Evolutionary conservation across 2,329 filamentous ascomycete genomes (phyloP).

Genomic region (Aspergillus hortae): DNA sequence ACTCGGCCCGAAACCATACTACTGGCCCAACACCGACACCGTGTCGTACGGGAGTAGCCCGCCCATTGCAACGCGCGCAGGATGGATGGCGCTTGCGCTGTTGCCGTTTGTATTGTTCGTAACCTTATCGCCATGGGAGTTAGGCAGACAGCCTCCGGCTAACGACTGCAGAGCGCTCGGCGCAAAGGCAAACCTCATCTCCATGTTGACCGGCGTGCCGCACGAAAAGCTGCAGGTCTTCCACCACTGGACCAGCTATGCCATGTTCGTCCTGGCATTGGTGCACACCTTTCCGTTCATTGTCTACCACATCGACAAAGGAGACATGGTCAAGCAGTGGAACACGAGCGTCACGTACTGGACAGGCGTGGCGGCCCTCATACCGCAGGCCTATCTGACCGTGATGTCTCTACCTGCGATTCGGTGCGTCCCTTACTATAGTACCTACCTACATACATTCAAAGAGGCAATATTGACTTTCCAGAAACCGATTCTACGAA

Average conservation of each 20-base stretch:
- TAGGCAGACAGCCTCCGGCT: neutral
- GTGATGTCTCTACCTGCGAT: conserved; percentile 52
- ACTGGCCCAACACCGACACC: conserved; percentile 48
- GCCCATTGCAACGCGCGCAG: conserved; percentile 51
- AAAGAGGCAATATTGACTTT: neutral
- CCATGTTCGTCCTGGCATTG: conserved; percentile 55
- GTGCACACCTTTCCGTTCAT: conserved; percentile 61
- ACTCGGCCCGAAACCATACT: conserved; percentile 52
- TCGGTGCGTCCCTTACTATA: conserved; percentile 32
- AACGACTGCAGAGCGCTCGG: conserved; percentile 39
- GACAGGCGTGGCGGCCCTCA: conserved; percentile 54
- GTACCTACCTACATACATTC: no score
- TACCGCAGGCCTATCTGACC: conserved; percentile 55
- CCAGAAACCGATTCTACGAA: conserved; percentile 55
- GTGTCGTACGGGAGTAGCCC: conserved; percentile 49
- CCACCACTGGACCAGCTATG: conserved; percentile 54
- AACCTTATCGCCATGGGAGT: no score
- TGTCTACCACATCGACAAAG: conserved; percentile 48
- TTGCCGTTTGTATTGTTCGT: conserved; percentile 50
- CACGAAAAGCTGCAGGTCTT: conserved; percentile 56
- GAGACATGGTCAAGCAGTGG: conserved; percentile 49
- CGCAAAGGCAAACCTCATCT: conserved; percentile 56
- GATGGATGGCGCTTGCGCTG: conserved; percentile 52
- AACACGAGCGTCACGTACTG: conserved; percentile 48
- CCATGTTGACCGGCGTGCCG: conserved; percentile 52